A percentile compares a stretch with the other conserved stretches of the same genome.
Conservation (phyloP, 163 green algal genomes). For the Chloromonas sp. region DNA sequence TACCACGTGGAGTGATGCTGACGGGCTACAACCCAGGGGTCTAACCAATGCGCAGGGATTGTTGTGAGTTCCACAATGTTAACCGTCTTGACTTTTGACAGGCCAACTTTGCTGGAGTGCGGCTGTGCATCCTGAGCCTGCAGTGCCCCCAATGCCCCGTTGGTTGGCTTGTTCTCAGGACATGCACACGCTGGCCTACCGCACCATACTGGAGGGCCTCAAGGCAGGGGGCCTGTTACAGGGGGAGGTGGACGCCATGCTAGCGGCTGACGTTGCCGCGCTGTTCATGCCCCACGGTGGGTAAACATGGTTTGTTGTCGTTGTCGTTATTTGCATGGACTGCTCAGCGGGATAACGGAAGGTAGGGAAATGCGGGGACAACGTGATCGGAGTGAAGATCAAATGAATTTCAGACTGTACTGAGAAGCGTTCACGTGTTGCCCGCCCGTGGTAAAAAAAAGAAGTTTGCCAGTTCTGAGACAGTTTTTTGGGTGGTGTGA, state of each 20-base stretch:
- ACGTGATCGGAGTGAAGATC: too few relatives aligned
- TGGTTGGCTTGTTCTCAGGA: slow-evolving; percentile 34
- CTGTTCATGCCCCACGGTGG: slow-evolving; percentile 92
- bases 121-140: background rate
- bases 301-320: background rate
- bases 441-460: too few relatives aligned
- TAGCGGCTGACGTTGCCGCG: slow-evolving; percentile 61
- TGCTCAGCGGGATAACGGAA: too few relatives aligned
- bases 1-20: background rate
- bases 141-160: background rate
- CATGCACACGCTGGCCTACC: slow-evolving; percentile 78
- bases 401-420: too few relatives aligned
- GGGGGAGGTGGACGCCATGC: slow-evolving; percentile 66
- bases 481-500: too few relatives aligned
- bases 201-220: slow-evolving; percentile 64
- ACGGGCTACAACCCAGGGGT: too few relatives aligned
- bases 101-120: background rate
- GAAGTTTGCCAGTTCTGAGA: too few relatives aligned
- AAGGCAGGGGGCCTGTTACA: slow-evolving; percentile 50
- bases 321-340: too few relatives aligned
- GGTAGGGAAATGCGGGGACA: too few relatives aligned
- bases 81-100: background rate
- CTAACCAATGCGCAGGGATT: background rate
- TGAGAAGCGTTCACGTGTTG: too few relatives aligned
- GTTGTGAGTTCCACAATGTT: background rate